A percentile compares a stretch with the other conserved stretches of the same genome.
phyloP scores from a whole-genome alignment of 371 early-diverging fungal species.

The Phascolomyces articulosus region DNA sequence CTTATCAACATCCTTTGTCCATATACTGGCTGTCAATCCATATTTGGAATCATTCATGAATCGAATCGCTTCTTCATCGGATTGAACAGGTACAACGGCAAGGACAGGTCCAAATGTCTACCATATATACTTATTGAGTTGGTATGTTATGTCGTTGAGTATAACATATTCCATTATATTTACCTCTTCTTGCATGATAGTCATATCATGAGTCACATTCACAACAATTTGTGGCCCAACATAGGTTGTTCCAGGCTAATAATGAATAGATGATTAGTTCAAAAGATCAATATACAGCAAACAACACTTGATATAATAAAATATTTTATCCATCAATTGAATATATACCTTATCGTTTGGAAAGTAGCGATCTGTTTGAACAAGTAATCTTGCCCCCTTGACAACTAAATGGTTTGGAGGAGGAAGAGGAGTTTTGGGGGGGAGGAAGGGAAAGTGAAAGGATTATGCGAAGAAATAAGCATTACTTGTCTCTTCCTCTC shows the following conservation, averaged over 20 bases:
- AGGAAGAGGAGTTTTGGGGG: background rate
- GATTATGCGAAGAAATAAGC: no score
- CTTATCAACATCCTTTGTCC: slow-evolving; percentile 71
- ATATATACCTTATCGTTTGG: slow-evolving; percentile 61
- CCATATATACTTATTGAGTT: no score
- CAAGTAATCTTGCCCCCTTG: slow-evolving; percentile 71
- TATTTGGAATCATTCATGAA: slow-evolving; percentile 84
- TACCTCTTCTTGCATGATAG: slow-evolving; percentile 80
- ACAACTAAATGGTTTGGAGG: slow-evolving; percentile 28
- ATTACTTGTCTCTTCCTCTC: background rate
- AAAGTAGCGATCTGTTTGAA: slow-evolving; percentile 60
- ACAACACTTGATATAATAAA: no score
- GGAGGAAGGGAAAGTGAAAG: no score
- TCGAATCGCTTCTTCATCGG: slow-evolving; percentile 77
- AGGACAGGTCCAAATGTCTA: slow-evolving; percentile 86
- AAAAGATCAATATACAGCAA: no score
- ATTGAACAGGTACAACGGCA: slow-evolving; percentile 72
- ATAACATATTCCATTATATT: background rate
- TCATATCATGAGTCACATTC: slow-evolving; percentile 76
- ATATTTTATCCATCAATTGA: no score
- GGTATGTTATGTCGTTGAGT: no score
- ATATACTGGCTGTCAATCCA: slow-evolving; percentile 86
- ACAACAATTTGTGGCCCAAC: slow-evolving; percentile 80
- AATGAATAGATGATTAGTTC: no score
- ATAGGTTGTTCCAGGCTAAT: slow-evolving; percentile 62